Evolutionary conservation across 768 basidiomycete species (phyloP).

Genomic region (Calocybe cyanea): DNA sequence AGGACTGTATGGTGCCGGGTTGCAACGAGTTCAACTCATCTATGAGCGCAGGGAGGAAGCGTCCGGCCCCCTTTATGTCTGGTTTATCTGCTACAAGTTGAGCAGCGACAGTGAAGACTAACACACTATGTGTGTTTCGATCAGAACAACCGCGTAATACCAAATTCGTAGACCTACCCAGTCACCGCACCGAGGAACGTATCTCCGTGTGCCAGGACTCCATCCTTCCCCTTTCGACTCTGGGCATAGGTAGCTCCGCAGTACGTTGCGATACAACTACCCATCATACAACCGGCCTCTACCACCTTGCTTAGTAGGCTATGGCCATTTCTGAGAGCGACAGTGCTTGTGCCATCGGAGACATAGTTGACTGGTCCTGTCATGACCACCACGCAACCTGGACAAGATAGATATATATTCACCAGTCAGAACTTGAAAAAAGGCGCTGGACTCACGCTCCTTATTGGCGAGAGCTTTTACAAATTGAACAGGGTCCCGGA

Average conservation of each 20-base stretch:
- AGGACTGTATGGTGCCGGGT: slow-evolving; percentile 25
- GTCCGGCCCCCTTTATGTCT: slow-evolving; percentile 57
- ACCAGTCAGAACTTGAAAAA: not conserved
- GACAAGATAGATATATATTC: too few species aligned
- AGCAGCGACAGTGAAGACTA: slow-evolving; percentile 59
- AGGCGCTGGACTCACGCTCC: slow-evolving; percentile 53
- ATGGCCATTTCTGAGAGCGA: slow-evolving; percentile 75
- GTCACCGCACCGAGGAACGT: slow-evolving; percentile 73
- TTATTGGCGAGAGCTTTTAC: slow-evolving; percentile 66
- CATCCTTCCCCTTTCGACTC: slow-evolving; percentile 29
- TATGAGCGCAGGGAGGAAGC: slow-evolving; percentile 61
- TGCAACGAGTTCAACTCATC: slow-evolving; percentile 47
- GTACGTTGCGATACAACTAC: slow-evolving; percentile 75
- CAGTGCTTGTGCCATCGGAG: slow-evolving; percentile 70
- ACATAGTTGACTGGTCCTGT: slow-evolving; percentile 82
- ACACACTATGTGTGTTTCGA: slow-evolving; percentile 32
- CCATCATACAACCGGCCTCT: slow-evolving; percentile 84
- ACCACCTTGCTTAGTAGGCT: slow-evolving; percentile 74
- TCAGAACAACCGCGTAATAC: too few species aligned
- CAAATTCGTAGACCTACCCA: too few species aligned
- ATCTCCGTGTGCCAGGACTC: slow-evolving; percentile 64
- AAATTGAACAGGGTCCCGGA: slow-evolving; percentile 68
- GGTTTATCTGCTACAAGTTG: slow-evolving; percentile 49
- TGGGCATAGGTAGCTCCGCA: slow-evolving; percentile 59
- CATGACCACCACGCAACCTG: slow-evolving; percentile 78